A percentile compares a stretch with the other conserved stretches of the same genome.
phyloP scores from a whole-genome alignment of 2,329 filamentous ascomycete species.

The Botrytis pseudocinerea region DNA sequence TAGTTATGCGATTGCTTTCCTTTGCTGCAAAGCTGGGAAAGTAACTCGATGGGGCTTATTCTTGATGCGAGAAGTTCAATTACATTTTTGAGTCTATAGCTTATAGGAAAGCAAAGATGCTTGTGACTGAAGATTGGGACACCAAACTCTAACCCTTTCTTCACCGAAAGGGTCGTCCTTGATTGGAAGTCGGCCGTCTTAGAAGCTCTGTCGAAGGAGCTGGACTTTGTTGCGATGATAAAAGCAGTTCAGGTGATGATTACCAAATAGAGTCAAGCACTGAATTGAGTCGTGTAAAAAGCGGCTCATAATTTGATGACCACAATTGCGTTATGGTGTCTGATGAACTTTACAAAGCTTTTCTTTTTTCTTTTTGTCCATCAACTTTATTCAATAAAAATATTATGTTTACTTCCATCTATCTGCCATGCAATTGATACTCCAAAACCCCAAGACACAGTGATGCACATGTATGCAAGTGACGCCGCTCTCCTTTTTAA shows the following conservation, averaged over 20 bases:
- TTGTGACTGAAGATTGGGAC: slow-evolving; percentile 29
- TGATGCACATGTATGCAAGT: slow-evolving; percentile 17
- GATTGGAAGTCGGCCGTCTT: slow-evolving; percentile 36
- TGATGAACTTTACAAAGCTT: slow-evolving; percentile 44
- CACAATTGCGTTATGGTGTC: slow-evolving; percentile 52
- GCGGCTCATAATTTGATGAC: slow-evolving; percentile 47
- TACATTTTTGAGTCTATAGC: slow-evolving; percentile 52
- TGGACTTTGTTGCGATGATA: slow-evolving; percentile 49
- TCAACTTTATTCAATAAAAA: neutral
- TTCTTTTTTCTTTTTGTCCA: slow-evolving; percentile 5
- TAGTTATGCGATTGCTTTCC: slow-evolving; percentile 96
- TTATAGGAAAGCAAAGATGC: slow-evolving; percentile 53
- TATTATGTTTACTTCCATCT: neutral
- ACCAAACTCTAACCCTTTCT: slow-evolving; percentile 37
- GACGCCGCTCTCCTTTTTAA: slow-evolving; percentile 5
- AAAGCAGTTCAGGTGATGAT: slow-evolving; percentile 75
- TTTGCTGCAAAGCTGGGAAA: slow-evolving; percentile 44
- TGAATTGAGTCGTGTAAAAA: slow-evolving; percentile 59
- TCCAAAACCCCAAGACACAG: neutral
- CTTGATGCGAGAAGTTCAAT: slow-evolving; percentile 87
- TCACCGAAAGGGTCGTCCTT: slow-evolving; percentile 42
- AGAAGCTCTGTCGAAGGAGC: slow-evolving; percentile 70
- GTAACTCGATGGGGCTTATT: slow-evolving; percentile 99
- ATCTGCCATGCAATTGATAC: slow-evolving; percentile 1
- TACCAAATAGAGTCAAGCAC: slow-evolving; percentile 99